Evolutionary conservation across 768 basidiomycete species (phyloP), one percentile per base, ranked within the genome.

Genomic region (Tylopilus intermedius): DNA sequence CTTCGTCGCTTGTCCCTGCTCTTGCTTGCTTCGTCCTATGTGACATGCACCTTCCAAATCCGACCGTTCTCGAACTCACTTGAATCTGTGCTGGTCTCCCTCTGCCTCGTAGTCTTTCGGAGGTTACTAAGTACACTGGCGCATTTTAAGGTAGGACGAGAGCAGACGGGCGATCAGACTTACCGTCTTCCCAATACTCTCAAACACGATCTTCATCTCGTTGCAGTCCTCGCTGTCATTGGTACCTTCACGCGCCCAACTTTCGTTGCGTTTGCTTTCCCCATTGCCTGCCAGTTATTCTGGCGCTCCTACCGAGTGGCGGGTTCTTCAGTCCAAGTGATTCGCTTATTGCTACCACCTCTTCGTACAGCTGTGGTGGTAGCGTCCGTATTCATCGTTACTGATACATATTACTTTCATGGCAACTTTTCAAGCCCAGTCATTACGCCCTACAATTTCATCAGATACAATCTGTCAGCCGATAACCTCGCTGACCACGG

Each of bases 21-120:
- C 15, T 58, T 73, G 13, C 54, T 74, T 14, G 68, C 64, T 0
- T 72, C 72, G 9, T 74, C 72, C 22, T 62, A 74, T 40, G 67
- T 72, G 43, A 61, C 65, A 30, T 61, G 64, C 38, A 72, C 72
- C 3, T 72, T 72, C 44, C 74, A 74, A 46, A 51, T 72, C 41
- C 63, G 74, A 37, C 72, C 73, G 1, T 75, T 75, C 53, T 72
- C 72, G 18, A 75, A 73, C 44, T 67, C 72, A 3, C 51, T 72
- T 2, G 74, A 74, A 55, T 61, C 70, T 2, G 48, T 67, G 2
- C 41, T 70, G 15, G 45, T 75, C 3, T 60, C 67, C 11, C 52
- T 69, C 11, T 70, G 63, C 32, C 61, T 74, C 5, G 58, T 62
- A 9, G 52, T 63, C 15, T 52, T 70, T 40, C 57, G 50, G 22